These are phyloP conservation scores for Viola pubescens DNA, from an alignment of 441 rosid species.

Conservation along the genomic window DNA sequence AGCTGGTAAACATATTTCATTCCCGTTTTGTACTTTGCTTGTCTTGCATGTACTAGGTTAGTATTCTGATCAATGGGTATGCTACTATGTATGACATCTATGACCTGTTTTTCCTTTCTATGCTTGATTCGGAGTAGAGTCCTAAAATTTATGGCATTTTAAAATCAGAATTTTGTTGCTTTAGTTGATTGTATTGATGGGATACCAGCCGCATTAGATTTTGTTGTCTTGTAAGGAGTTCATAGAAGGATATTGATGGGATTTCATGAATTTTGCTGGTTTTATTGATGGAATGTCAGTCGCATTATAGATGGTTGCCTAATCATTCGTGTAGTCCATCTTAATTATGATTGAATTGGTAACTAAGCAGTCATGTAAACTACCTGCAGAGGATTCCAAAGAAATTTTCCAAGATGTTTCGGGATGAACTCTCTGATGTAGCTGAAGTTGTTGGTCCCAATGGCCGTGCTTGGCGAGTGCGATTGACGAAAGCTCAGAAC, in stretches of 20 bases:
- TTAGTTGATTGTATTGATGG: not conserved
- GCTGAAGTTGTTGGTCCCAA: constrained; percentile 15
- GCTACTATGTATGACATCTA: not conserved
- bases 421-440: constrained; percentile 14
- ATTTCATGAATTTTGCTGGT: not conserved
- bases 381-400: constrained; percentile 19
- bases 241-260: not conserved
- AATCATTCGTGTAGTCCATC: not conserved
- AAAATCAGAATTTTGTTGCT: not conserved
- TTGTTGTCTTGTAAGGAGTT: not conserved
- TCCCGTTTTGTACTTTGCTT: not conserved
- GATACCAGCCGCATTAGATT: not conserved
- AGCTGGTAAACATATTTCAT: not conserved
- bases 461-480: constrained; percentile 12
- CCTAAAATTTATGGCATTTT: too few relatives aligned
- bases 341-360: not conserved
- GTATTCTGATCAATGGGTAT: not conserved
- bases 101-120: too few relatives aligned
- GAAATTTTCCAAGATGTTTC: constrained; percentile 13
- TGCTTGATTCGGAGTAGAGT: too few relatives aligned
- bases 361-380: not conserved
- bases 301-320: not conserved
- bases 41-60: not conserved
- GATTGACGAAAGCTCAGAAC: constrained; percentile 2
- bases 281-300: not conserved